Conservation (phyloP, 306 rosid genomes). For the Quillaja saponaria region DNA sequence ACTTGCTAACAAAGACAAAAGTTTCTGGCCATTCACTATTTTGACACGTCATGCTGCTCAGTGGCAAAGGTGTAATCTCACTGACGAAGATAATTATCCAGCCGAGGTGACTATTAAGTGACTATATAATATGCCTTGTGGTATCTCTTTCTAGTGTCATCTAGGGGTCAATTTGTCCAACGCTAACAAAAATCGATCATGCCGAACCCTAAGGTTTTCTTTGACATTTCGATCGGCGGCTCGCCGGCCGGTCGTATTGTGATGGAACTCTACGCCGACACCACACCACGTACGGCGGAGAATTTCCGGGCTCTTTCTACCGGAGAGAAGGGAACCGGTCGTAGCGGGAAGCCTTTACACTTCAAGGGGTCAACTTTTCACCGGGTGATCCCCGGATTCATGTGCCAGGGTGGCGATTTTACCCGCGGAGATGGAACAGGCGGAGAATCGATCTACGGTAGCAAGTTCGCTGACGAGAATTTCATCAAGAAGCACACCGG, state of each 20-base stretch:
- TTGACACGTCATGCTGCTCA: no score
- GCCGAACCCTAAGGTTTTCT: conserved; percentile 64
- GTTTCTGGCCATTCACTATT: no score
- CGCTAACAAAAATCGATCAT: neutral
- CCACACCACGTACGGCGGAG: conserved; percentile 62
- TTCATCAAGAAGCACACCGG: conserved; percentile 72
- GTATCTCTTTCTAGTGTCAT: no score
- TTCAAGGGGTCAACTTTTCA: conserved; percentile 64
- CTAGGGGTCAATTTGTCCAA: no score
- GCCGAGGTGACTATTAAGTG: no score
- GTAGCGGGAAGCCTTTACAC: conserved; percentile 55
- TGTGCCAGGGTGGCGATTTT: conserved; percentile 80
- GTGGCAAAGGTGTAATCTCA: no score
- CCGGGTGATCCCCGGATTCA: conserved; percentile 64
- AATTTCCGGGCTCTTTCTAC: conserved; percentile 75
- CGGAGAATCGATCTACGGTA: conserved; percentile 68
- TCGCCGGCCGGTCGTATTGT: conserved; percentile 51
- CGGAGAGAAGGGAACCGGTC: conserved; percentile 62
- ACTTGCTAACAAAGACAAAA: no score
- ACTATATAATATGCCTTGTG: no score
- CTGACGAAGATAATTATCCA: no score
- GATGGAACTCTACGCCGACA: conserved; percentile 65
- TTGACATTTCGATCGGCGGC: conserved; percentile 56
- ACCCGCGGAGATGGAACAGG: conserved; percentile 69
- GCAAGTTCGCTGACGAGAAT: conserved; percentile 70